Conservation (phyloP, 768 basidiomycete species). For the Atractiella rhizophila region DNA sequence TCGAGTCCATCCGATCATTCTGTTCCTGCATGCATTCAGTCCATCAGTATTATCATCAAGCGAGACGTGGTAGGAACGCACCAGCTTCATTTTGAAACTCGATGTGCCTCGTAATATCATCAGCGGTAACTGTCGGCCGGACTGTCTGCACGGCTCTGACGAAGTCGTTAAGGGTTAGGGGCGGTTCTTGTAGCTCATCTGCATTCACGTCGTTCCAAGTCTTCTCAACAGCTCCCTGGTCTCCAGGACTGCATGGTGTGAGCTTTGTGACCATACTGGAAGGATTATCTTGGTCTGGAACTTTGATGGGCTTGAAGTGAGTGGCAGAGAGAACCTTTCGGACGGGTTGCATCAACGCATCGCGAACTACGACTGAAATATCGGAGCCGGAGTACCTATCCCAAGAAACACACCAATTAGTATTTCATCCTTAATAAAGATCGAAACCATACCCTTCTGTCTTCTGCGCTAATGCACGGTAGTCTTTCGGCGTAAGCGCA, state of each 20-base stretch:
- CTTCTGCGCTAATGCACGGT: conserved; percentile 47
- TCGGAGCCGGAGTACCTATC: conserved; percentile 70
- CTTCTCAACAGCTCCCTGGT: conserved; percentile 58
- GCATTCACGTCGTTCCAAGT: conserved; percentile 66
- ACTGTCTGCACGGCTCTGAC: conserved; percentile 49
- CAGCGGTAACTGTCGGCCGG: conserved; percentile 63
- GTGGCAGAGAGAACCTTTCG: conserved; percentile 86
- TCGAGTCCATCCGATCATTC: no score
- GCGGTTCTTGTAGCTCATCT: conserved; percentile 73
- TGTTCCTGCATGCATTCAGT: no score
- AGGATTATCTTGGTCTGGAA: background rate
- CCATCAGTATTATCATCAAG: no score
- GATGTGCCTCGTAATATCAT: conserved; percentile 44
- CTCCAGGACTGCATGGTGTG: conserved; percentile 93
- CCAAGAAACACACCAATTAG: background rate
- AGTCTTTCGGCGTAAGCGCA: conserved; percentile 51
- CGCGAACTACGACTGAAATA: conserved; percentile 76
- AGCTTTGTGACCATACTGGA: conserved; percentile 27
- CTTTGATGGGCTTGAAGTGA: conserved; percentile 53
- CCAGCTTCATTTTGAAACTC: conserved; percentile 25
- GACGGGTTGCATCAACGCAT: conserved; percentile 95
- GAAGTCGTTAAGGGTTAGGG: conserved; percentile 46
- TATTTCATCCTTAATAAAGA: background rate
- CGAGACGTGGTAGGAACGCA: background rate
- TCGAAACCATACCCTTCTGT: conserved; percentile 44